Evolutionary conservation across 257 asterid species (phyloP).

Genomic region (Ilex asprella): DNA sequence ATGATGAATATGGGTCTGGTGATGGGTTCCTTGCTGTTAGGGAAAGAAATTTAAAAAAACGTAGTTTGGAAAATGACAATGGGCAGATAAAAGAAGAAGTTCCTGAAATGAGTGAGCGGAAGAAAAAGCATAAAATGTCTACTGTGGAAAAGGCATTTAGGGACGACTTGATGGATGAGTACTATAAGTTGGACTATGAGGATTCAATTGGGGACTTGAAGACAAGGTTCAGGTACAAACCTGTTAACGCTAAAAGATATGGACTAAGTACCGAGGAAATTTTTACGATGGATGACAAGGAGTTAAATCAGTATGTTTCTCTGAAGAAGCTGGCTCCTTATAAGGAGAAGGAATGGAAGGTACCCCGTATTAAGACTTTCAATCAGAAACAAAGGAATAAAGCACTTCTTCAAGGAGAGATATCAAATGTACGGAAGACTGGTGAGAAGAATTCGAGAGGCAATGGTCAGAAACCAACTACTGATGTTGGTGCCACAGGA

Average conservation of each 20-base stretch:
- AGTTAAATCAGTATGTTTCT: constrained; percentile 69
- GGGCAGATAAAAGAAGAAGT: constrained; percentile 15
- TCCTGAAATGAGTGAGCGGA: constrained; percentile 39
- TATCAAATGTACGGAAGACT: constrained; percentile 8
- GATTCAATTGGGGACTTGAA: constrained; percentile 72
- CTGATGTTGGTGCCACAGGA: constrained; percentile 17
- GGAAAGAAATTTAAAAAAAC: constrained; percentile 42
- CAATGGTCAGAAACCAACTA: constrained; percentile 16
- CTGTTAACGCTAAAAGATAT: constrained; percentile 48
- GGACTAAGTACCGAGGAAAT: constrained; percentile 53
- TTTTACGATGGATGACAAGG: constrained; percentile 53
- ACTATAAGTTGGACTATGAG: constrained; percentile 78
- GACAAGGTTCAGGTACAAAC: constrained; percentile 71
- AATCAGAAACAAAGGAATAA: constrained; percentile 32
- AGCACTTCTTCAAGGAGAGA: constrained; percentile 14
- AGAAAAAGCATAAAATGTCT: constrained; percentile 43
- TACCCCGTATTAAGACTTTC: constrained; percentile 40
- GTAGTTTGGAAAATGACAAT: constrained; percentile 13
- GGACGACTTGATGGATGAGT: constrained; percentile 72
- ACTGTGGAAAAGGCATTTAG: constrained; percentile 43
- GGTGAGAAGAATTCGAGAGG: constrained; percentile 17
- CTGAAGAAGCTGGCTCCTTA: constrained; percentile 77
- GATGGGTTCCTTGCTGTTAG: constrained; percentile 49
- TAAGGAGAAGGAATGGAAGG: constrained; percentile 74
- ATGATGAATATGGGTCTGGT: constrained; percentile 23